A percentile compares a stretch with the other conserved stretches of the same genome.
Evolutionary conservation across 257 asterid species (phyloP).

Genomic region (Fraxinus americana): DNA sequence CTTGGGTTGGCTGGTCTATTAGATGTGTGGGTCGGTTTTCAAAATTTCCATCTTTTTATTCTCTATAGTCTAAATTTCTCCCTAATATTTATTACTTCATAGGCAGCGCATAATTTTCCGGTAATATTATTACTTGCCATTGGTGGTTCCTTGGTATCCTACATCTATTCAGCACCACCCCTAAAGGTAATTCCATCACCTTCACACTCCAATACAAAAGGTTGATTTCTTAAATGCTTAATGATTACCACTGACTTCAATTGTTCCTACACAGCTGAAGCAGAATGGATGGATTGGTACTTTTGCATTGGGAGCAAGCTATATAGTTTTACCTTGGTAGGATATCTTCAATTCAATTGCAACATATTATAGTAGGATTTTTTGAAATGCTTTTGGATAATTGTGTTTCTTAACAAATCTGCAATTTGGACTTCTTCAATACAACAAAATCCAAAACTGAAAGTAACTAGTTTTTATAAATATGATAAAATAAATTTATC

Average conservation of each 20-base stretch:
- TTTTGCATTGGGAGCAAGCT: conserved; percentile 96
- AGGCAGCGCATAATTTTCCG: conserved; percentile 93
- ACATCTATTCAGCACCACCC: conserved; percentile 98
- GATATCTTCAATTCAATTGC: conserved; percentile 20
- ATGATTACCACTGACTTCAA: not conserved
- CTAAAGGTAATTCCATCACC: conserved; percentile 58
- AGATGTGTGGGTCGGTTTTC: conserved; percentile 85
- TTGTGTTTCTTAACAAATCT: not conserved
- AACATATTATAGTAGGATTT: conserved; percentile 8
- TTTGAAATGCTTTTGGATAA: conserved; percentile 2
- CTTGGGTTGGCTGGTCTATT: conserved; percentile 82
- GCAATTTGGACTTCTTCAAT: conserved; percentile 10
- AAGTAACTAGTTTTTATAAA: not conserved
- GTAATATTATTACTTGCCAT: conserved; percentile 81
- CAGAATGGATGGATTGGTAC: conserved; percentile 99
- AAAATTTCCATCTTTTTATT: conserved; percentile 14
- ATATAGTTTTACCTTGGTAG: conserved; percentile 94
- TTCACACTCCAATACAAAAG: conserved; percentile 10
- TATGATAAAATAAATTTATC: not conserved
- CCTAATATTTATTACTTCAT: conserved; percentile 28
- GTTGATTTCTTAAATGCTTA: not conserved
- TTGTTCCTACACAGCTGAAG: conserved; percentile 67
- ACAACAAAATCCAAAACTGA: not conserved
- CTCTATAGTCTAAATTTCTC: not conserved
- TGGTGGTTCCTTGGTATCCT: conserved; percentile 94